Base-by-base conservation (phyloP, 169 alveolate genomes). In the Eimeria acervulina region DNA sequence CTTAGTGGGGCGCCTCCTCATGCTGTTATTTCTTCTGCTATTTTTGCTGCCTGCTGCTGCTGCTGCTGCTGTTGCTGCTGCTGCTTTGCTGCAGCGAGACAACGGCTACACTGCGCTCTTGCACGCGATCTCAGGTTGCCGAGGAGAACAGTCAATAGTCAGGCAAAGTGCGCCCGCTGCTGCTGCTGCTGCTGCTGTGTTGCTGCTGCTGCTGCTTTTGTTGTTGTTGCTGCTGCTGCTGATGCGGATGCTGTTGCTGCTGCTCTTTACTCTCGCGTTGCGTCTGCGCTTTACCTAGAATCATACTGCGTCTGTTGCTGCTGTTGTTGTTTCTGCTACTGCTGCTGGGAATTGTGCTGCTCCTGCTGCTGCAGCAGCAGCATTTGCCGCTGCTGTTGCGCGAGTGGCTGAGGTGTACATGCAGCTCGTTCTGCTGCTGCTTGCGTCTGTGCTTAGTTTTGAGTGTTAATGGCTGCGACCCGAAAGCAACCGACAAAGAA, bases 51-150 rank as follows among this genome's bases (percentile, higher is more conserved):
- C 19, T 47, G 55, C 55, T 47, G 84, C 89, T 15, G 63, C 89
- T 36, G 89, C 63, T 80, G 66, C 63, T 26, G 63, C 68, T 38
- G 55, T 6, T 80, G 89, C 89, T 80, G 89, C 55, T 38, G 63
- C 89, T 80, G n/a, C 4, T 72, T 19, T 72, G 83, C 83, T 72
- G 83, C 83, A 72, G 83, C n/a, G 83, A 31, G 83, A 72, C 83
- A 72, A 28, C 10, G 83, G 83, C 47, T 36, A 15, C 36, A 72
- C 83, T 72, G 83, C 83, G n/a, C 83, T 72, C 44, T 15, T 72
- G 83, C 83, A 72, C n/a, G 83, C 83, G 47, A 38, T 72, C 52
- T 19, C 52, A 6, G 83, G 83, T 4, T 72, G 83, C 47, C 83
- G 21, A 72, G 83, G 83, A 8, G 83, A 72, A 8, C 83, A 42